Conservation (phyloP, 176 grass and related monocot genomes). For the Cenchrus fungigraminus region DNA sequence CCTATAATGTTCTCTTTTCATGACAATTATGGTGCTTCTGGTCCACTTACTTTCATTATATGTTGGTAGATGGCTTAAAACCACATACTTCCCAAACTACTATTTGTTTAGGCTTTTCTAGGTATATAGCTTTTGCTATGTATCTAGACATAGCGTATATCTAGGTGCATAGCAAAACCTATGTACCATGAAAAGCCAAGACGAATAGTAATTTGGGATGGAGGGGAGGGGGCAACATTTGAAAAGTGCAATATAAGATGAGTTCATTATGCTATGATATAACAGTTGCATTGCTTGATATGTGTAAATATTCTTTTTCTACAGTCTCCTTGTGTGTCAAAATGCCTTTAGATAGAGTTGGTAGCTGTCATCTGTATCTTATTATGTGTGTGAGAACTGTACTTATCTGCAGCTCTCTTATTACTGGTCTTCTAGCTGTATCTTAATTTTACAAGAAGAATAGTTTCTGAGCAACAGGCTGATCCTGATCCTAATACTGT, state of each 20-base stretch:
- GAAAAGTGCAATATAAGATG: neutral
- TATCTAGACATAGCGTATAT: no score
- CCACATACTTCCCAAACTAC: no score
- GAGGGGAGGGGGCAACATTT: neutral
- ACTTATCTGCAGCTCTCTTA: neutral
- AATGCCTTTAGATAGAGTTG: neutral
- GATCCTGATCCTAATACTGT: neutral
- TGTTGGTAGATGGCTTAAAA: neutral
- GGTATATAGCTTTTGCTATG: no score
- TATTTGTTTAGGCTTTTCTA: no score
- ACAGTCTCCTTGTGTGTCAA: neutral
- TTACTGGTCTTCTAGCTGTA: neutral
- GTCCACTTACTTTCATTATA: neutral
- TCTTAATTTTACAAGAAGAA: constrained; percentile 2
- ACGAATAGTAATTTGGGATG: no score
- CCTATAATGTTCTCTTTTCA: neutral
- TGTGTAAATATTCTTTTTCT: neutral
- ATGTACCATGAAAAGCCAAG: no score
- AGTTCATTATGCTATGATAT: neutral
- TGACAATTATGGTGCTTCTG: constrained; percentile 4
- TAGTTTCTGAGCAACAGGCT: neutral
- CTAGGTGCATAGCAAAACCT: no score
- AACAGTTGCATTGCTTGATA: constrained; percentile 1
- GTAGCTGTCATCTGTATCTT: neutral
- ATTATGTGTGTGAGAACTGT: neutral